Evolutionary conservation across 2,329 filamentous ascomycete species (phyloP), one percentile per base, ranked within the genome.

Genomic region (Colletotrichum shisoi): DNA sequence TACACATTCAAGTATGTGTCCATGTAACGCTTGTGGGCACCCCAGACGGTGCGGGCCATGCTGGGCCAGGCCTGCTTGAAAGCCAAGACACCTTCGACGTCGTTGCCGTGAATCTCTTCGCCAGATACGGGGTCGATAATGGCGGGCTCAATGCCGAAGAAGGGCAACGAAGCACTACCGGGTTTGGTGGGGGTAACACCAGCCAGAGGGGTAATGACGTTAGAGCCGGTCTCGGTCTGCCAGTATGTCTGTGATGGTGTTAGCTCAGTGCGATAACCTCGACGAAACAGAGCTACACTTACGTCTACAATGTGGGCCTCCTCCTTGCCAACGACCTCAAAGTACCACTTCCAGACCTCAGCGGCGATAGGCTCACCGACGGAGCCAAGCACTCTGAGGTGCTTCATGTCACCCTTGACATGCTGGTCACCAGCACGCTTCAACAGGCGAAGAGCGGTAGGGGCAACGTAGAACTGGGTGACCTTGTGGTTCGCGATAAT

Each of bases 311-410:
- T 85, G 76, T 99, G 95, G 56, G 92, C 91, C 79, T 96, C 90
- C 79, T 94, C 90, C 85, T 93, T 96, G 75, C 95, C 95, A 60
- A 99, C 93, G 72, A 91, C 86, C 79, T 98, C 93, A 78, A 93
- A 94, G 82, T 98, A 99, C 95, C 95, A 99, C 82, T 98, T 98
- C 95, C 95, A 99, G 67, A 99, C 91, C 79, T 99, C 95, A 24
- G 94, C 92, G 19, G 95, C 94, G 74, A 99, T 99, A 45, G 95
- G 95, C 83, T 99, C 95, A 72, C 95, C 95, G 66, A 99, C 95
- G 19, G 94, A 97, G 67, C 94, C 95, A 21, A 99, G 84, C 6
- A 98, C 90, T 76, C 95, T 88, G 70, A 99, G 86, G 74, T 92
- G 87, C 81, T 92, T 90, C 92, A 99, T 95, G 76, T 93, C 83